phyloP scores from a whole-genome alignment of 2,329 filamentous ascomycete genomes.

The Emergomyces pasteurianus region DNA sequence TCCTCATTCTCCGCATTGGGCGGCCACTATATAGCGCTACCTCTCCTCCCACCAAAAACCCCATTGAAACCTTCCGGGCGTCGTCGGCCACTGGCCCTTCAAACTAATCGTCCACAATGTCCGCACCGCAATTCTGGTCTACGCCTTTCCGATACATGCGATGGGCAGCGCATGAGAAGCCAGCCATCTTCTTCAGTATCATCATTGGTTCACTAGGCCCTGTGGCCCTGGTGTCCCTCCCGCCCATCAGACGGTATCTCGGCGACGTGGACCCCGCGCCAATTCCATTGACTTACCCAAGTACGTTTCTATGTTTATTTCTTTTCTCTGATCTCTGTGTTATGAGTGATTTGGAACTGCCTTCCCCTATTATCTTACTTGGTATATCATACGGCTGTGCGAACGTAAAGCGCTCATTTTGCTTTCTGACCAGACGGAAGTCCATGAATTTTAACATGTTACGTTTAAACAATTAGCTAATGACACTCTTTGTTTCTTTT shows the following conservation, averaged over 20 bases:
- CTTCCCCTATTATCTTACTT: background rate
- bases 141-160: constrained; percentile 71
- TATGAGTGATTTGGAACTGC: background rate
- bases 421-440: background rate
- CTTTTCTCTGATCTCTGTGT: background rate
- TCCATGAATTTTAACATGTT: background rate
- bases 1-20: background rate
- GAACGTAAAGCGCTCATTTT: background rate
- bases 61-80: background rate
- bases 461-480: background rate
- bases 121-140: constrained; percentile 68
- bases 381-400: background rate
- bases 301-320: constrained; percentile 44
- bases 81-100: background rate
- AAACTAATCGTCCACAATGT: constrained; percentile 24
- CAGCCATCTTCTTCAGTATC: constrained; percentile 82
- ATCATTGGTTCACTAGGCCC: constrained; percentile 64
- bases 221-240: constrained; percentile 55
- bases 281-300: constrained; percentile 83
- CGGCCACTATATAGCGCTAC: background rate
- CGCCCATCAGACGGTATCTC: constrained; percentile 58
- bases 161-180: constrained; percentile 80
- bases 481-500: background rate
- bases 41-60: background rate
- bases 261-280: constrained; percentile 61